phyloP scores from a whole-genome alignment of 2,329 filamentous ascomycete species.

The Colletotrichum spinosum region DNA sequence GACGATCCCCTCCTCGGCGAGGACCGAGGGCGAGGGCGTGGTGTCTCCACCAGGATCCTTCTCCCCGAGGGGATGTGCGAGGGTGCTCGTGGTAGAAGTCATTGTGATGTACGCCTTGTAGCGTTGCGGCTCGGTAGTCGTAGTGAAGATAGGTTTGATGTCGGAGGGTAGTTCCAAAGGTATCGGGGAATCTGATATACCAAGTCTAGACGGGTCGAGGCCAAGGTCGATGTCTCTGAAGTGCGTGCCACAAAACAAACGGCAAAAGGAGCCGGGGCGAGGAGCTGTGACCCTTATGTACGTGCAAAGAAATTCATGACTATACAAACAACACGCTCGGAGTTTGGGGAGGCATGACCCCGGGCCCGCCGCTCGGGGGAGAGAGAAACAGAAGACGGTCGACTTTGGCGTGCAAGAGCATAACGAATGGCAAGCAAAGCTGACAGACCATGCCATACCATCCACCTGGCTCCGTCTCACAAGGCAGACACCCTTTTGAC shows the following conservation, averaged over 20 bases:
- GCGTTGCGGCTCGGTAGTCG: not conserved
- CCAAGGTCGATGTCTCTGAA: slow-evolving; percentile 22
- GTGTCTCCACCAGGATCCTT: slow-evolving; percentile 18
- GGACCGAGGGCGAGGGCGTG: slow-evolving; percentile 34
- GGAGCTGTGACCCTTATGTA: slow-evolving; percentile 25
- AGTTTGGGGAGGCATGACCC: slow-evolving; percentile 30
- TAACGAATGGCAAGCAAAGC: slow-evolving; percentile 13
- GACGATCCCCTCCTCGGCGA: slow-evolving; percentile 17
- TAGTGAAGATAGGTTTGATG: not conserved
- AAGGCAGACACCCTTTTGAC: slow-evolving; percentile 17
- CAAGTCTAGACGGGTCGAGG: not conserved
- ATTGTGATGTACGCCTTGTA: slow-evolving; percentile 6
- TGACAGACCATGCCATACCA: too few species aligned
- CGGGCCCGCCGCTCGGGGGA: slow-evolving; percentile 25
- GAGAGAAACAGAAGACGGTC: slow-evolving; percentile 7
- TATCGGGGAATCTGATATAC: not conserved
- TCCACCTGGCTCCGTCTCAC: slow-evolving; percentile 12
- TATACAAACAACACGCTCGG: slow-evolving; percentile 9
- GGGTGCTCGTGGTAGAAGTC: slow-evolving; percentile 31
- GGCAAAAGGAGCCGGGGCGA: slow-evolving; percentile 1
- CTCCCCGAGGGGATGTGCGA: slow-evolving; percentile 22
- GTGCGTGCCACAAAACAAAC: slow-evolving; percentile 18
- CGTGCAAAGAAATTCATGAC: slow-evolving; percentile 3
- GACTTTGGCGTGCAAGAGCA: slow-evolving; percentile 13
- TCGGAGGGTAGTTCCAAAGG: not conserved